Evolutionary conservation across 495 filamentous ascomycete species (phyloP).

Genomic region (Hapsidospora chrysogenum): DNA sequence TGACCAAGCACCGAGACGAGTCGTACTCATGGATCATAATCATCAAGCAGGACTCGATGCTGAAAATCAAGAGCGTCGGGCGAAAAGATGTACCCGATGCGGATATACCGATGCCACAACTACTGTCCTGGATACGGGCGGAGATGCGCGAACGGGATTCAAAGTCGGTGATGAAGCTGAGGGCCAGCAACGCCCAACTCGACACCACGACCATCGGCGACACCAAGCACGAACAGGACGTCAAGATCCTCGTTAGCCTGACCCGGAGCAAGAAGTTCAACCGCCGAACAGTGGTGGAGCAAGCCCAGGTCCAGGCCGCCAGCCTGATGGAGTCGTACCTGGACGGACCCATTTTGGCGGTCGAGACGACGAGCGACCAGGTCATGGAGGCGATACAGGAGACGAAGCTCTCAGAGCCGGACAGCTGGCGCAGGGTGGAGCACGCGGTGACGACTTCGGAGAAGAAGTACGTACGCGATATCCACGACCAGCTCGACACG

Average conservation of each 20-base stretch:
- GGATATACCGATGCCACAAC: conserved; percentile 57
- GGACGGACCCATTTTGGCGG: conserved; percentile 65
- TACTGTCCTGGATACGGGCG: conserved; percentile 63
- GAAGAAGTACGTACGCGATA: conserved; percentile 69
- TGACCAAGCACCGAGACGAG: conserved; percentile 52
- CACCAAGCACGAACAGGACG: conserved; percentile 46
- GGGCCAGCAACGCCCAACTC: conserved; percentile 1
- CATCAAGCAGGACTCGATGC: conserved; percentile 58
- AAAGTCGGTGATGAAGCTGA: conserved; percentile 36
- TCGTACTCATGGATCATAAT: conserved; percentile 76
- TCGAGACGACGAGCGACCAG: conserved; percentile 66
- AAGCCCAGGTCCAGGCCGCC: conserved; percentile 47
- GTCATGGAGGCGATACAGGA: conserved; percentile 65
- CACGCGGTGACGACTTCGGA: conserved; percentile 64
- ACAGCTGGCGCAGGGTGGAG: conserved; percentile 72
- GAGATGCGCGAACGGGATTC: conserved; percentile 69
- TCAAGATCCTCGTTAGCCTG: conserved; percentile 64
- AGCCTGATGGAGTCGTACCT: conserved; percentile 47
- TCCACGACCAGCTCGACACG: conserved; percentile 59
- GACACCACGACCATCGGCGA: conserved; percentile 8
- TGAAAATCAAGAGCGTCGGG: conserved; percentile 61
- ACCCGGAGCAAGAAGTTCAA: conserved; percentile 85
- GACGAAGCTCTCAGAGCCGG: conserved; percentile 62
- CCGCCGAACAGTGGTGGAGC: conserved; percentile 67
- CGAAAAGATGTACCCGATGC: conserved; percentile 56